Evolutionary conservation across 768 basidiomycete species (phyloP).

Genomic region (Sarcomyxa edulis): DNA sequence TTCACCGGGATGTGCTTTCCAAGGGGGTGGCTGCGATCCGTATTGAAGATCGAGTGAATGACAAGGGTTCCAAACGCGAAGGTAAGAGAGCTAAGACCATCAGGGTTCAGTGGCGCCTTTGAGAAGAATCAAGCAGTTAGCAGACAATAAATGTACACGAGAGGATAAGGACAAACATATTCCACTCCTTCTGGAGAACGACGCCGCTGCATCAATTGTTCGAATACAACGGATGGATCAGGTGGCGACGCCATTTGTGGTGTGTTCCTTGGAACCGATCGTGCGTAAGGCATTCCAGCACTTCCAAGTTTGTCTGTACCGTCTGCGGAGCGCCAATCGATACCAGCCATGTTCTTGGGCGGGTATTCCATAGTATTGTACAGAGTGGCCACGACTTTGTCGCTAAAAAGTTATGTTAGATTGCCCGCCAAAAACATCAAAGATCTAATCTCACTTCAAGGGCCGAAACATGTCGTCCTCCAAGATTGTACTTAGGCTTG

Average conservation of each 20-base stretch:
- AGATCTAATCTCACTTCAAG: too few species aligned
- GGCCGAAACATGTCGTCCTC: too few species aligned
- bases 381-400: too few species aligned
- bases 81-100: slow-evolving; percentile 72
- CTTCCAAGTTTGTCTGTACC: slow-evolving; percentile 77
- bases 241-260: slow-evolving; percentile 61
- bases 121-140: too few species aligned
- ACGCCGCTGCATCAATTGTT: slow-evolving; percentile 70
- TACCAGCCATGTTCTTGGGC: too few species aligned
- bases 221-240: slow-evolving; percentile 75
- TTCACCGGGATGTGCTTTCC: slow-evolving; percentile 77
- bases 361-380: too few species aligned
- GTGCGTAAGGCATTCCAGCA: slow-evolving; percentile 72
- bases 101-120: too few species aligned
- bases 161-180: neutral
- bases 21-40: slow-evolving; percentile 1
- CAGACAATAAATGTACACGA: too few species aligned
- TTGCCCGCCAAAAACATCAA: too few species aligned
- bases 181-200: slow-evolving; percentile 58
- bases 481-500: too few species aligned
- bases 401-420: too few species aligned
- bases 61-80: slow-evolving; percentile 79
- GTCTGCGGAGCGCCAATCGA: slow-evolving; percentile 73
- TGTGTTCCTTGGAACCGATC: slow-evolving; percentile 70
- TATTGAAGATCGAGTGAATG: slow-evolving; percentile 54